A percentile compares a stretch with the other conserved stretches of the same genome.
Evolutionary conservation across 306 rosid genomes (phyloP).

Genomic region (Mimosa pudica): DNA sequence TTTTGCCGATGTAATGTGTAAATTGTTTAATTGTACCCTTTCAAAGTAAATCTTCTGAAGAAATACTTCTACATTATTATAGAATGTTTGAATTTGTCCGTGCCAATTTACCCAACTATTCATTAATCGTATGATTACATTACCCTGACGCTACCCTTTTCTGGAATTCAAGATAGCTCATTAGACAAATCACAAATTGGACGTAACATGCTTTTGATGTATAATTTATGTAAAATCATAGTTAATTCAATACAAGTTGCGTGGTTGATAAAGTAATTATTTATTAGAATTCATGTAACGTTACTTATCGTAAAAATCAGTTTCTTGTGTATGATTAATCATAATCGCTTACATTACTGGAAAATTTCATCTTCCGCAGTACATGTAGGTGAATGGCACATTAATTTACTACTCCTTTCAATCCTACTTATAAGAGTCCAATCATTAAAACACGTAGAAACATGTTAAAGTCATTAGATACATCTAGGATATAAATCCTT

Average conservation of each 20-base stretch:
- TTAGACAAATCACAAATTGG: not conserved
- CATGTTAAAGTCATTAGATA: too few species aligned
- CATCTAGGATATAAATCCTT: too few species aligned
- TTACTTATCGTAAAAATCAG: not conserved
- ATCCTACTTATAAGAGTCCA: too few species aligned
- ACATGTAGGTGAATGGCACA: not conserved
- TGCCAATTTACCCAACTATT: not conserved
- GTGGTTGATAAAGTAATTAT: not conserved
- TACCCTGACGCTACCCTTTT: too few species aligned
- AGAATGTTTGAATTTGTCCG: not conserved
- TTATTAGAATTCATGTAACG: not conserved
- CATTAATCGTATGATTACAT: not conserved
- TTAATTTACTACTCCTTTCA: not conserved
- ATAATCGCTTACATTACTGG: not conserved
- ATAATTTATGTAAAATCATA: not conserved
- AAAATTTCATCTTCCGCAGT: not conserved
- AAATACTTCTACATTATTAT: not conserved
- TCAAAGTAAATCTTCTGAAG: not conserved
- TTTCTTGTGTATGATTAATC: not conserved
- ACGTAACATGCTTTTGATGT: not conserved
- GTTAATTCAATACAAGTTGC: not conserved
- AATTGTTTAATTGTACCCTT: not conserved
- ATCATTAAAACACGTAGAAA: too few species aligned
- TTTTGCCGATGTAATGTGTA: not conserved
- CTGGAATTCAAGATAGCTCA: not conserved